phyloP scores from a whole-genome alignment of 129 eudicot genomes.

The Glebionis coronaria region DNA sequence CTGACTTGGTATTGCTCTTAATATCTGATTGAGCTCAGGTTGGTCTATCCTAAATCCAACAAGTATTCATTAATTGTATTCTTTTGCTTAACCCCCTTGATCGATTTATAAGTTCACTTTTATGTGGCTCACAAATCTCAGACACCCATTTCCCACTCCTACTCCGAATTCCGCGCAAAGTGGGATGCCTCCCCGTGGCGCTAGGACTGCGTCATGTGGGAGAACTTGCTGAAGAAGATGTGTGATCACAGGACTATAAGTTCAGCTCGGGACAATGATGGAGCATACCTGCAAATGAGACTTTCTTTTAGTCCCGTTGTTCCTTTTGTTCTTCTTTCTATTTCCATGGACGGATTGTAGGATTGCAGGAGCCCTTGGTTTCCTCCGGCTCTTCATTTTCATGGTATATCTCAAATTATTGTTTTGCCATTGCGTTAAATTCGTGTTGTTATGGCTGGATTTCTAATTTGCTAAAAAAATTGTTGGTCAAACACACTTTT shows the following conservation, averaged over 20 bases:
- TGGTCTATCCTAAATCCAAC: slow-evolving; percentile 1
- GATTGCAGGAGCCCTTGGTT: slow-evolving; percentile 53
- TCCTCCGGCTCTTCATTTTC: slow-evolving; percentile 49
- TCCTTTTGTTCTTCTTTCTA: slow-evolving; percentile 46
- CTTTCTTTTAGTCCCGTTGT: slow-evolving; percentile 57
- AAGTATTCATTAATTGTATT: too few relatives aligned
- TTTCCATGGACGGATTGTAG: slow-evolving; percentile 59
- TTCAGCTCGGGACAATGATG: slow-evolving; percentile 42
- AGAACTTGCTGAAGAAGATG: too few relatives aligned
- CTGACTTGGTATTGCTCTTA: slow-evolving; percentile 81
- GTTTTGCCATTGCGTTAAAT: not conserved
- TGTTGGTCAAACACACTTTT: slow-evolving; percentile 46
- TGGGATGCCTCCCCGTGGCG: too few relatives aligned
- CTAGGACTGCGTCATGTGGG: too few relatives aligned
- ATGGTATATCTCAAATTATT: slow-evolving; percentile 38
- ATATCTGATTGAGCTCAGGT: slow-evolving; percentile 98
- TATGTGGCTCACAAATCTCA: too few relatives aligned
- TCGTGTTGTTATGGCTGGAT: slow-evolving; percentile 13
- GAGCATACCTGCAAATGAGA: slow-evolving; percentile 62
- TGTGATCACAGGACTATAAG: slow-evolving; percentile 45
- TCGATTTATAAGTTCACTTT: too few relatives aligned
- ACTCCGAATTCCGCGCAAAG: too few relatives aligned
- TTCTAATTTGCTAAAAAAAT: slow-evolving; percentile 13
- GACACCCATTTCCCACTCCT: too few relatives aligned
- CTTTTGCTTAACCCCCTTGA: too few relatives aligned